Percentiles rank a stretch among this genome's conserved stretches.
These are phyloP conservation scores for Plantago rigida DNA, from an alignment of 305 asterid genomes.

Conservation along the genomic window DNA sequence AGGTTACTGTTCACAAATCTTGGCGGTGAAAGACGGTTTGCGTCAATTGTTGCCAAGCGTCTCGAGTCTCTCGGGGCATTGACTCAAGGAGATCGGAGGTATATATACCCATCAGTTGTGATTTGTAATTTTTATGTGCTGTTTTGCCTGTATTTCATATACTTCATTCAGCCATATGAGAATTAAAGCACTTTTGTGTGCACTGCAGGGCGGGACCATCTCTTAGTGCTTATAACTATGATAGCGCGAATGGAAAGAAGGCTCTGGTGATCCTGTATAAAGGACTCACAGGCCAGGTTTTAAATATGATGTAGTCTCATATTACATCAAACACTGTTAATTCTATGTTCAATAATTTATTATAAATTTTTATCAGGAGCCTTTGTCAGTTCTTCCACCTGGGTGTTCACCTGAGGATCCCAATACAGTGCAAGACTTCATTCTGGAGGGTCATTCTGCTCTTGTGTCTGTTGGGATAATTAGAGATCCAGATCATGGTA, in stretches of 20 bases:
- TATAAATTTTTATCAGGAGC: slow-evolving; percentile 43
- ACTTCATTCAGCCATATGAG: slow-evolving; percentile 15
- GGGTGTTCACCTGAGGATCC: slow-evolving; percentile 72
- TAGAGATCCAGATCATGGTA: slow-evolving; percentile 72
- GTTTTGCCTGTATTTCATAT: slow-evolving; percentile 11
- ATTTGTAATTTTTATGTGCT: slow-evolving; percentile 10
- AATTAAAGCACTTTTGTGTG: slow-evolving; percentile 24
- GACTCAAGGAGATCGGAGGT: slow-evolving; percentile 99
- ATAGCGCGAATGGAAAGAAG: slow-evolving; percentile 77
- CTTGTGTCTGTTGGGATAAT: slow-evolving; percentile 87
- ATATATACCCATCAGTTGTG: slow-evolving; percentile 6
- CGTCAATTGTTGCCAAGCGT: slow-evolving; percentile 93
- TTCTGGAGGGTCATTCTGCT: slow-evolving; percentile 72
- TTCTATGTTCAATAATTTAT: slow-evolving; percentile 16
- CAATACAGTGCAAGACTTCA: slow-evolving; percentile 56
- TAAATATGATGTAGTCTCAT: slow-evolving; percentile 22
- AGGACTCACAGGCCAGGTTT: slow-evolving; percentile 83
- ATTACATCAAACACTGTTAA: slow-evolving; percentile 16
- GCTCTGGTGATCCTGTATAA: slow-evolving; percentile 68
- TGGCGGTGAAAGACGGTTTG: slow-evolving; percentile 98
- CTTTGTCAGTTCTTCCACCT: slow-evolving; percentile 68
- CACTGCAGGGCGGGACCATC: slow-evolving; percentile 93
- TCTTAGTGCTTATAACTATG: slow-evolving; percentile 89
- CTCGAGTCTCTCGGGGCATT: slow-evolving; percentile 96
- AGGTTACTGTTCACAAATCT: slow-evolving; percentile 92